Evolutionary conservation across 495 filamentous ascomycete genomes (phyloP).

Genomic region (Neurospora hispaniola): DNA sequence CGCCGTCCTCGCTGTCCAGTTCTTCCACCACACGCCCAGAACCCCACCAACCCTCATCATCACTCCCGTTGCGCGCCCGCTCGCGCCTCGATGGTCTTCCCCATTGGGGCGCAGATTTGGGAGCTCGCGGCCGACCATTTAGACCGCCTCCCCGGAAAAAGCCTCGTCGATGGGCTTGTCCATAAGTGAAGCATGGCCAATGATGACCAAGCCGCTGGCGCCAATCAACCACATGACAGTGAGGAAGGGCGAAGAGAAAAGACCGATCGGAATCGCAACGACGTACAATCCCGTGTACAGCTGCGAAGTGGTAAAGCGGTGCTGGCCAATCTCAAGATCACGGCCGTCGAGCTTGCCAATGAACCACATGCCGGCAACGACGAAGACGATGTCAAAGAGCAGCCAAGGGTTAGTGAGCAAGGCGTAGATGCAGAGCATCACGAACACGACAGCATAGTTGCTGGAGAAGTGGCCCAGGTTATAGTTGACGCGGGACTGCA

Average conservation of each 20-base stretch:
- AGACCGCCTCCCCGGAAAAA: conserved; percentile 99
- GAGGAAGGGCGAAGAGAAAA: conserved; percentile 69
- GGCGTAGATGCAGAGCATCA: conserved; percentile 92
- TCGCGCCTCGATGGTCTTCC: conserved; percentile 94
- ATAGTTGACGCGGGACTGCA: conserved; percentile 93
- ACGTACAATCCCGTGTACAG: conserved; percentile 83
- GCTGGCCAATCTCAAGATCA: conserved; percentile 75
- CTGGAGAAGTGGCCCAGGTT: conserved; percentile 94
- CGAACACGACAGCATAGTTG: conserved; percentile 92
- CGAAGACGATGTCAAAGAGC: conserved; percentile 84
- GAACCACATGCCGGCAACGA: conserved; percentile 73
- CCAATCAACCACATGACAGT: conserved; percentile 92
- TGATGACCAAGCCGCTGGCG: conserved; percentile 77
- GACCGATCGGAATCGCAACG: conserved; percentile 68
- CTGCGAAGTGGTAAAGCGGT: conserved; percentile 80
- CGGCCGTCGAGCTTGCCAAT: conserved; percentile 80
- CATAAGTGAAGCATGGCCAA: conserved; percentile 92
- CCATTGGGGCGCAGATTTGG: conserved; percentile 88
- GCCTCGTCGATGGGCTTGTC: conserved; percentile 99
- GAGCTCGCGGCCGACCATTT: conserved; percentile 99
- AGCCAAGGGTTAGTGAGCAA: conserved; percentile 73
- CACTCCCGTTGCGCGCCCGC: conserved; percentile 51
- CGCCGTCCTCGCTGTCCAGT: conserved; percentile 52
- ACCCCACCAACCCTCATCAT: conserved; percentile 31
- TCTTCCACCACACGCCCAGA: conserved; percentile 53